Percentiles rank a stretch among this genome's conserved stretches.
Evolutionary conservation across 108 stramenopile genomes (phyloP).

Genomic region (Fragilariopsis cylindrus): DNA sequence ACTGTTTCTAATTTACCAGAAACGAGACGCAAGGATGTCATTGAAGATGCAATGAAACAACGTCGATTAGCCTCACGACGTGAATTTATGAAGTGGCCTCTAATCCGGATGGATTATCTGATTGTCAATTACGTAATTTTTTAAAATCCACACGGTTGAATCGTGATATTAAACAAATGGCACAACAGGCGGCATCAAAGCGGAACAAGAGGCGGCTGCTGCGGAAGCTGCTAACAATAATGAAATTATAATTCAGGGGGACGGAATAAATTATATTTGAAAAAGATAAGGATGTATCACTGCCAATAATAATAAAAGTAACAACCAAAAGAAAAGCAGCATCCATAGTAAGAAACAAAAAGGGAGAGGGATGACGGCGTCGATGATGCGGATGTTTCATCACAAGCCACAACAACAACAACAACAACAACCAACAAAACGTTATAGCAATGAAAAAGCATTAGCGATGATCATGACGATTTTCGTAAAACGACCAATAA

Average conservation of each 20-base stretch:
- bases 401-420: not conserved
- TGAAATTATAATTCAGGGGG: not conserved
- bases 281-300: conserved; percentile 12
- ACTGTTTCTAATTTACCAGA: conserved; percentile 75
- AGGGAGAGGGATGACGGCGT: not conserved
- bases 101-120: conserved; percentile 84
- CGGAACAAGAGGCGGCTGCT: not conserved
- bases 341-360: not conserved
- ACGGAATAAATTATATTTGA: conserved; percentile 20
- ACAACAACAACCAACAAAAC: not conserved
- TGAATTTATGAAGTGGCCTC: conserved; percentile 93
- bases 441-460: not conserved
- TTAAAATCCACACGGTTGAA: conserved; percentile 70
- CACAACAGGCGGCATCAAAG: conserved; percentile 22
- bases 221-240: not conserved
- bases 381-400: conserved; percentile 14
- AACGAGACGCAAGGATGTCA: conserved; percentile 66
- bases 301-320: not conserved
- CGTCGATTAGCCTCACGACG: conserved; percentile 84
- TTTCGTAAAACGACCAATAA: conserved; percentile 1
- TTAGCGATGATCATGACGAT: conserved; percentile 3
- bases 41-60: conserved; percentile 70
- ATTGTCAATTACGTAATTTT: conserved; percentile 90
- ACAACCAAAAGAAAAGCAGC: not conserved
- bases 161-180: conserved; percentile 54